Evolutionary conservation across 2,329 filamentous ascomycete genomes (phyloP), one percentile per base, ranked within the genome.

Genomic region (Monosporascus sp.): DNA sequence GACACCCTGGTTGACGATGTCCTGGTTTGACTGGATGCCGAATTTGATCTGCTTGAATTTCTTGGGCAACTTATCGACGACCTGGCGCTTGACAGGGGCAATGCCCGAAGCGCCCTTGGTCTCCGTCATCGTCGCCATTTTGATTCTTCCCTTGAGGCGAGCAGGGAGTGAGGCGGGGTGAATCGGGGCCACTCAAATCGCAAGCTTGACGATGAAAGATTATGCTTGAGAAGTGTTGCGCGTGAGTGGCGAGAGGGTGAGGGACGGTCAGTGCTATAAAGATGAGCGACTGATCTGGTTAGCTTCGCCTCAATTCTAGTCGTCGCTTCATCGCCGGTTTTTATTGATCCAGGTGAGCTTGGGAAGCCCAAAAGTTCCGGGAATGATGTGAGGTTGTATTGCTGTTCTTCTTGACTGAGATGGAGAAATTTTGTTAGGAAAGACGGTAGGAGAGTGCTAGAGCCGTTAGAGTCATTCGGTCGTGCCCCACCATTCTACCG

Each of bases 1-100:
- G 53, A 97, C 91, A 58, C 89, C 91, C 73, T 99, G 94, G 67
- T 93, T 95, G 62, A 96, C 89, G 61, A 97, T 96, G 67, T 97
- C 90, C 68, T 96, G 89, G 64, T 89, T 91, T 25, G 92, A 96
- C 86, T 96, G 84, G 57, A 97, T 89, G 66, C 93, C 93, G 72
- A 97, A 97, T 68, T 96, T 92, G 70, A 97, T 82, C 67, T 91
- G 88, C 70, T 88, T 91, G 77, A 97, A 95, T 66, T 90, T 88
- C 77, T 96, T 96, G 36, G 93, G 93, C 53, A 90, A 80, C 68
- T 86, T 86, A 73, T 97, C 91, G 51, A 90, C 82, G 69, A 97
- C 87, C 81, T 96, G 91, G 77, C 90, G 85, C 79, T 97, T 97
- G 64, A 85, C 70, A 31, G 74, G 71, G 50, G 65, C 67, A 37